phyloP scores from a whole-genome alignment of 352 stramenopile species.

The Pythium scleroteichum region DNA sequence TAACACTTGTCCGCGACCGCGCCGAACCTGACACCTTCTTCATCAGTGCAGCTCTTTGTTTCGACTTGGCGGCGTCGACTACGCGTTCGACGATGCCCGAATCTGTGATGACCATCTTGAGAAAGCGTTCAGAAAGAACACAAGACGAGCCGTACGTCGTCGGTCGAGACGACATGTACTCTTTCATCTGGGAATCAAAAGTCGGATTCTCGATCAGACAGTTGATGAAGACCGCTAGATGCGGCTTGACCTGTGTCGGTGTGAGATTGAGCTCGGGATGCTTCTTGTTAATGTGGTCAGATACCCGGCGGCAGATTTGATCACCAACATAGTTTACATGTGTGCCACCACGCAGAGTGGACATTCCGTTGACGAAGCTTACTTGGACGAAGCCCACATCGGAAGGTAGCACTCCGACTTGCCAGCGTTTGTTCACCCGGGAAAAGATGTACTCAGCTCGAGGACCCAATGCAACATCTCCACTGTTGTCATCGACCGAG shows the following conservation, averaged over 20 bases:
- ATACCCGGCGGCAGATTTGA: constrained; percentile 85
- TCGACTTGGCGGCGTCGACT: constrained; percentile 91
- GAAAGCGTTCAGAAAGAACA: constrained; percentile 92
- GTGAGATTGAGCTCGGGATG: constrained; percentile 93
- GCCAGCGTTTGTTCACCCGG: constrained; percentile 94
- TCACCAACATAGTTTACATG: constrained; percentile 93
- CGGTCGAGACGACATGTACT: constrained; percentile 95
- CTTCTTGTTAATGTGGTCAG: constrained; percentile 96
- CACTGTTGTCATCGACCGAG: not conserved
- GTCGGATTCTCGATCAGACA: constrained; percentile 98
- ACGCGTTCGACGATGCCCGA: constrained; percentile 95
- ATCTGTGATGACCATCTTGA: constrained; percentile 95
- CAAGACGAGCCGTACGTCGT: constrained; percentile 89
- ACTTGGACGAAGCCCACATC: constrained; percentile 96
- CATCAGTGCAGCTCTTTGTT: constrained; percentile 92
- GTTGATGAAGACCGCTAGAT: constrained; percentile 98
- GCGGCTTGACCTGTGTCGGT: constrained; percentile 95
- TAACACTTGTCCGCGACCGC: constrained; percentile 71
- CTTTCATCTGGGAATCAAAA: constrained; percentile 99
- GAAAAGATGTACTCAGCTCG: constrained; percentile 88
- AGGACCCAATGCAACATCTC: constrained; percentile 1
- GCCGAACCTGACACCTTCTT: constrained; percentile 78
- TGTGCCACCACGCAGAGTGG: constrained; percentile 94
- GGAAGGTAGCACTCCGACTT: constrained; percentile 91
- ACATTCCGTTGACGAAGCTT: constrained; percentile 99